Evolutionary conservation across 2,329 filamentous ascomycete species (phyloP), one percentile per base, ranked within the genome.

Genomic region (Fusarium brevicatenulatum): DNA sequence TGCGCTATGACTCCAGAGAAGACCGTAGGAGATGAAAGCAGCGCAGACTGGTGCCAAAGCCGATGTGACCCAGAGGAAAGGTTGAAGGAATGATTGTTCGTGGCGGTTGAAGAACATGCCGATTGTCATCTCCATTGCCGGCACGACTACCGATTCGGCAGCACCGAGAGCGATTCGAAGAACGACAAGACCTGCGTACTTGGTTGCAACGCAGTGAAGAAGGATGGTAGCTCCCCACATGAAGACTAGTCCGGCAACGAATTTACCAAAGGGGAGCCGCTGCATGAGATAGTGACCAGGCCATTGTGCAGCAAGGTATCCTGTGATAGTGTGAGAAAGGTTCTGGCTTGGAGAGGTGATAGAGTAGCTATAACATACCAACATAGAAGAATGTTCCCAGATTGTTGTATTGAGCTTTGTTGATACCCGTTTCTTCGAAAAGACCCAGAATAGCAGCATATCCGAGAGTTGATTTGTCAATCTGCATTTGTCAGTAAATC

Each of bases 381-480:
- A 67, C 64, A 21, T 67, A 67, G 30, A 67, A 67, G 15, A 67
- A 67, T 0, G 63, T 67, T 8, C 64, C 56, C 1, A 67, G 23
- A 9, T 67, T 67, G 25, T 67, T 67, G 11, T 67, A 67, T 10
- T 67, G 64, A 2, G 64, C 64, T 15, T 67, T 66, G 16, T 30
- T 61, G 10, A 67, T 67, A 5, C 63, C 64, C 1, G 64, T 67
- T 28, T 67, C 64, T 7, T 84, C 81, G 23, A 84, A 83, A 1
- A 85, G 64, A 1, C 83, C 83, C 9, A 85, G 76, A 28, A 85
- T 80, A 2, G 83, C 80, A 10, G 82, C 78, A 49, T 84, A 84
- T 3, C 80, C 79, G 1, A 85, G 70, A 2, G 82, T 84, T 0
- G 64, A 67, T 21, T 67, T 67, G 6, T 67, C 64, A 12, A 67